Conservation (phyloP, 768 basidiomycete genomes). For the Russula sp. region DNA sequence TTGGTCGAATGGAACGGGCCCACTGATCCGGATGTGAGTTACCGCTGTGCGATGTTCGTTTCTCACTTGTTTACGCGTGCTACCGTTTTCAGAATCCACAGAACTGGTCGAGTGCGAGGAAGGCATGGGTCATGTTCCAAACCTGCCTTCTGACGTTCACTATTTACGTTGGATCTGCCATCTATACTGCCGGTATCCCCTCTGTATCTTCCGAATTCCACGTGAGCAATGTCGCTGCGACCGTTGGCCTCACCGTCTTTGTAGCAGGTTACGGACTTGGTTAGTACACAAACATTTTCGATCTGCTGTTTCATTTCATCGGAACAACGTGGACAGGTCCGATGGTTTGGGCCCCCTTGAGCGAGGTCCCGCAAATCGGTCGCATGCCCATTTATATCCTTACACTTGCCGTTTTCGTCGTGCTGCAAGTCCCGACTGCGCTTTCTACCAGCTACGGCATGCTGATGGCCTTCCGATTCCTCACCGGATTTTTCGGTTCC, state of each 20-base stretch:
- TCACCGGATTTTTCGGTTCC: conserved; percentile 30
- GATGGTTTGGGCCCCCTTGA: conserved; percentile 29
- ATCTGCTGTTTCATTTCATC: not conserved
- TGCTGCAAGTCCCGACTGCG: conserved; percentile 31
- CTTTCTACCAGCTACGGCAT: conserved; percentile 28
- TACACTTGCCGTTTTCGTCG: conserved; percentile 29
- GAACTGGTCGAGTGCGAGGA: conserved; percentile 29
- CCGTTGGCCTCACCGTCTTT: conserved; percentile 29
- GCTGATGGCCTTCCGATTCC: conserved; percentile 30
- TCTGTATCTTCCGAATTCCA: conserved; percentile 26
- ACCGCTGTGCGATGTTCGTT: too few relatives aligned
- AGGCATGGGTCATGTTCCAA: conserved; percentile 28
- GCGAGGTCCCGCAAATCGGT: conserved; percentile 30
- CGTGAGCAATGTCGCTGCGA: conserved; percentile 27
- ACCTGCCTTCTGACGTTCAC: conserved; percentile 31
- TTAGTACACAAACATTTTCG: conserved; percentile 3
- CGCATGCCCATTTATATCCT: conserved; percentile 30
- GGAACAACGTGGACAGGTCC: conserved; percentile 20
- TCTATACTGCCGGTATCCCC: conserved; percentile 29
- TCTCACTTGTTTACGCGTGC: not conserved
- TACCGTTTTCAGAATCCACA: not conserved
- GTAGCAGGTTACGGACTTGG: conserved; percentile 25
- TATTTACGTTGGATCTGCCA: conserved; percentile 32
- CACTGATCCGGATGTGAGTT: conserved; percentile 18
- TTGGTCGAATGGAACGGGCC: conserved; percentile 27